Conservation (phyloP, 2,329 filamentous ascomycete genomes). For the Venturiaceae sp. region DNA sequence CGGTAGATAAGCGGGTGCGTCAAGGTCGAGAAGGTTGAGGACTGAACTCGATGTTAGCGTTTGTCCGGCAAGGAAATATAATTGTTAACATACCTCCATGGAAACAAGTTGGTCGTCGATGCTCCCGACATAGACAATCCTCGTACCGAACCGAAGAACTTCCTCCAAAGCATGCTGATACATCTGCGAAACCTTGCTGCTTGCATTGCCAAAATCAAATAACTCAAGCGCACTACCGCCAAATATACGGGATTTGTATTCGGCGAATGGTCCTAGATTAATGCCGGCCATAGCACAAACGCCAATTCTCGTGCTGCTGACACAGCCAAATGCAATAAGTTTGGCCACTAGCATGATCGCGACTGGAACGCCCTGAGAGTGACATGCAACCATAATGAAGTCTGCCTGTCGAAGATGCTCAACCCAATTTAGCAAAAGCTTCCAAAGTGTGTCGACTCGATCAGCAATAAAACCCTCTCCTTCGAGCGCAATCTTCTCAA, state of each 20-base stretch:
- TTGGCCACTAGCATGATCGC: conserved; percentile 88
- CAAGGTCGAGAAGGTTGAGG: conserved; percentile 75
- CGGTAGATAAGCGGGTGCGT: conserved; percentile 90
- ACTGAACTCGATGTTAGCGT: conserved; percentile 44
- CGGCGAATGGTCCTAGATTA: conserved; percentile 82
- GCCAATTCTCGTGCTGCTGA: conserved; percentile 67
- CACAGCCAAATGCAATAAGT: conserved; percentile 79
- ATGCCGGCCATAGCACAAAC: conserved; percentile 88
- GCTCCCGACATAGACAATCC: conserved; percentile 82
- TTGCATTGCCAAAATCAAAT: conserved; percentile 81
- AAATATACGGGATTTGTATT: conserved; percentile 82
- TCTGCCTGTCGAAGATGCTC: conserved; percentile 82
- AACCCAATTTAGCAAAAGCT: conserved; percentile 87
- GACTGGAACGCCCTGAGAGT: conserved; percentile 93
- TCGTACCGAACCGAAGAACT: conserved; percentile 67
- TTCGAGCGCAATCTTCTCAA: conserved; percentile 90
- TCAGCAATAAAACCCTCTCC: conserved; percentile 89
- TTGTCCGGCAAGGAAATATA: conserved; percentile 1
- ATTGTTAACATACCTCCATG: conserved; percentile 54
- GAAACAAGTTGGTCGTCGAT: conserved; percentile 96
- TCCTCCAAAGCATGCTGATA: conserved; percentile 68
- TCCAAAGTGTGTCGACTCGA: conserved; percentile 87
- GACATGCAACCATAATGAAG: conserved; percentile 83
- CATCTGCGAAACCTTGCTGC: conserved; percentile 71
- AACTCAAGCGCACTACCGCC: conserved; percentile 88